Base-by-base conservation (phyloP, 2,329 filamentous ascomycete genomes). In the Verticillium nonalfalfae region DNA sequence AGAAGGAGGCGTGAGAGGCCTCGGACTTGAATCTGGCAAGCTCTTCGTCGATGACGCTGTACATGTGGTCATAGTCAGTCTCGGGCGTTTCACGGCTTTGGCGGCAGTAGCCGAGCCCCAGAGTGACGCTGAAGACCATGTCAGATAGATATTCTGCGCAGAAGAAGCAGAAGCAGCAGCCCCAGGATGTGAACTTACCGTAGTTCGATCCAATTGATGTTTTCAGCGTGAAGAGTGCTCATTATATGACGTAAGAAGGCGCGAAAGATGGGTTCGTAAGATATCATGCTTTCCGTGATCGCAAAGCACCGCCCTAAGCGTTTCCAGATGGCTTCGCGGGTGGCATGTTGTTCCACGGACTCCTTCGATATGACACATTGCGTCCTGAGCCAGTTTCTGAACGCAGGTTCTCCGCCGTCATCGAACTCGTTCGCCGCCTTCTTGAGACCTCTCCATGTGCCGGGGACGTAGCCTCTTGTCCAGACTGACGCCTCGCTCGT, bases 181-280 rank as follows among this genome's bases (percentile, higher is more conserved):
- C 18, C 1, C 3, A 7, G 13, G 4, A 26, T 4, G 26, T 26
- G 26, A 26, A 13, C 59, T 45, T 56, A 72, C 71, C 79, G 81
- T 64, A 96, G 76, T 71, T 96, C 92, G 18, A 89, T 87, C 79
- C 90, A 96, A 68, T 80, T 84, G 38, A 96, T 83, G 10, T 90
- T 90, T 72, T 96, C 92, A 6, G 84, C 83, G 10, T 86, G 77
- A 15, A 96, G 78, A 54, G 86, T 81, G 56, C 78, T 76, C 69
- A 93, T 82, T 69, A 96, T 78, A 31, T 83, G 81, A 31, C 81
- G 83, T 63, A 95, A 75, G 69, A 90, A 93, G 31, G 80, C 81
- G 56, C 90, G 85, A 76, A 90, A 92, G 60, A 96, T 89, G 2
- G 91, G 91, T 74, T 96, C 91, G 74, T 95, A 94, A 74, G 87